Conservation (phyloP, 352 stramenopile species). For the Pythium aphanidermatum region DNA sequence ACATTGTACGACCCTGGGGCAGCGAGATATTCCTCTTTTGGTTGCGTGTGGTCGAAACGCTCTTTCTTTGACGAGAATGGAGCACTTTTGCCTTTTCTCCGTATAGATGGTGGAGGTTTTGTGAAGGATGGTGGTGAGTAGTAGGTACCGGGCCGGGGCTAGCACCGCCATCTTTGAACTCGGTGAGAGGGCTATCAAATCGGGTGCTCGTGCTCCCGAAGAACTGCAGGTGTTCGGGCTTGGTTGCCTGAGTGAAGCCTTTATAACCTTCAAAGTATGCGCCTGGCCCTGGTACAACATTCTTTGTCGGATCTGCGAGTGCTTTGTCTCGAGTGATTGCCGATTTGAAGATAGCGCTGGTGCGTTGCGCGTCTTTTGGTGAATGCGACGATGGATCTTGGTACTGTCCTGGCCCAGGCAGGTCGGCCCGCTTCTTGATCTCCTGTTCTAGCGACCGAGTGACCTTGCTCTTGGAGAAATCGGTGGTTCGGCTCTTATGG, state of each 20-base stretch:
- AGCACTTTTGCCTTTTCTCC: slow-evolving; percentile 35
- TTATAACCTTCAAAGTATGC: slow-evolving; percentile 46
- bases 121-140: slow-evolving; percentile 37
- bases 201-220: slow-evolving; percentile 72
- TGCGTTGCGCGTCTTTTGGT: slow-evolving; percentile 35
- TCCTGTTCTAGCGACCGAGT: slow-evolving; percentile 60
- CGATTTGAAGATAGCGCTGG: slow-evolving; percentile 75
- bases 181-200: slow-evolving; percentile 32
- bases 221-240: slow-evolving; percentile 73
- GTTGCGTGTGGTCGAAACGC: slow-evolving; percentile 39
- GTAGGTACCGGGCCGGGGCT: slow-evolving; percentile 50
- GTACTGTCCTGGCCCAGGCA: slow-evolving; percentile 67
- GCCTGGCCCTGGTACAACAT: slow-evolving; percentile 54
- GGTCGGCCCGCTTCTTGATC: slow-evolving; percentile 39
- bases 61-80: slow-evolving; percentile 70
- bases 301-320: slow-evolving; percentile 18
- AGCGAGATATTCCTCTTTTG: slow-evolving; percentile 41
- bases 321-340: slow-evolving; percentile 46
- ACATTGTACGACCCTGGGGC: slow-evolving; percentile 70
- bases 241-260: slow-evolving; percentile 34
- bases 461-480: slow-evolving; percentile 66
- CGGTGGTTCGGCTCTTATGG: slow-evolving; percentile 48
- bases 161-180: slow-evolving; percentile 1
- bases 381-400: slow-evolving; percentile 18
- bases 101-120: slow-evolving; percentile 17